Conservation (phyloP, 2,329 filamentous ascomycete species). For the Plenodomus lindquistii region DNA sequence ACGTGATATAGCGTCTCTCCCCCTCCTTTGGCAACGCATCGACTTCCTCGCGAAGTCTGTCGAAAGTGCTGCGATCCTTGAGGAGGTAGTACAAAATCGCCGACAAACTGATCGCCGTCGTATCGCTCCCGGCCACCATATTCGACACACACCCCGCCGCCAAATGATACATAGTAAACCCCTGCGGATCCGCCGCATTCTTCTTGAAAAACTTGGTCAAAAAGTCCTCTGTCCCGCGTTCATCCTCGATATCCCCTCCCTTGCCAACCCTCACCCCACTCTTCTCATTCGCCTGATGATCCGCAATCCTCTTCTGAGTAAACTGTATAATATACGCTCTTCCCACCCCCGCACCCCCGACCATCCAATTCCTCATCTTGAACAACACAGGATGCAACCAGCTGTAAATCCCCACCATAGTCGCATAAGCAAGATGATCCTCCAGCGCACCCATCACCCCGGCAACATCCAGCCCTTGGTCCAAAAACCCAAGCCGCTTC, state of each 20-base stretch:
- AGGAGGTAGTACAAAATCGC: conserved; percentile 27
- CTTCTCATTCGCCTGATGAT: conserved; percentile 14
- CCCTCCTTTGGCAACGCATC: conserved; percentile 4
- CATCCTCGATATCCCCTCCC: background rate
- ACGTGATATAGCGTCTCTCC: conserved; percentile 9
- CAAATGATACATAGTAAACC: conserved; percentile 44
- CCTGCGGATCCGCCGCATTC: conserved; percentile 25
- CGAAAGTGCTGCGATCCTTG: conserved; percentile 13
- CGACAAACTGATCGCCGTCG: conserved; percentile 47
- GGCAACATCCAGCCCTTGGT: conserved; percentile 14
- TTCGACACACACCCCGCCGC: conserved; percentile 42
- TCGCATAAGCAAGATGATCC: conserved; percentile 9
- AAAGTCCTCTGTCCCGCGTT: conserved; percentile 12
- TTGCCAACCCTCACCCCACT: conserved; percentile 8
- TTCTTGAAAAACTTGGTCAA: conserved; percentile 18
- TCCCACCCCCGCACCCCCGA: conserved; percentile 31
- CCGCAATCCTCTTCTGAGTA: conserved; percentile 10
- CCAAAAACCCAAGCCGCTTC: conserved; percentile 21
- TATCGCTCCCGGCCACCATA: conserved; percentile 51
- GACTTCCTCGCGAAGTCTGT: conserved; percentile 19
- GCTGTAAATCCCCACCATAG: conserved; percentile 18
- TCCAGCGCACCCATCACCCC: conserved; percentile 9
- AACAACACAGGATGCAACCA: conserved; percentile 38
- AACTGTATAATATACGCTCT: conserved; percentile 37
- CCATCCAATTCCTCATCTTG: conserved; percentile 43